Base-by-base conservation (phyloP, 83 land plant species). In the Diphasiastrum complanatum region DNA sequence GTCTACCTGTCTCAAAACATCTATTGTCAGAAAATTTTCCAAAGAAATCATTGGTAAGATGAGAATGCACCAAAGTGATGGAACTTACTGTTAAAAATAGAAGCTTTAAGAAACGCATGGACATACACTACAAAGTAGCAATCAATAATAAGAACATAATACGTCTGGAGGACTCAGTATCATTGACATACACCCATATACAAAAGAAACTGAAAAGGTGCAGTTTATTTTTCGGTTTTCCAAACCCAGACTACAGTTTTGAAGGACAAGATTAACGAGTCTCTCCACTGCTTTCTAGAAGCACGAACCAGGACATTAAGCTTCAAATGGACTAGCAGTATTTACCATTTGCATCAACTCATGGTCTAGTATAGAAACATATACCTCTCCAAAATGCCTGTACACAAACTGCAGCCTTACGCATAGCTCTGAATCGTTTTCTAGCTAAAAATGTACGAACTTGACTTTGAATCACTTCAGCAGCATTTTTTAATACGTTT, bases 381-480 rank as follows among this genome's bases (percentile, higher is more conserved):
- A 34, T 27, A 87, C 93, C 93, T 66, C 83, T 68, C 50, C 83
- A 83, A 45, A 43, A 75, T 27, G 83, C 64, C 63, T 87, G 93
- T 55, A 87, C 71, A 32, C 45, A 33, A 19, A 77, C 25, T 41
- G 93, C 85, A 40, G 85, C 83, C 23, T 5, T 50, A 2, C 76
- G 63, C 35, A 22, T 57, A n/a, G 55, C 32, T 6, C 72, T 36
- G 53, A 77, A 87, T n/a, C 72, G 75, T 56, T 61, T 78, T 33
- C 60, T 71, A 3, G 85, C 83, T 62, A 81, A 45, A 65, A 40
- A 84, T 57, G 85, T 79, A 32, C 83, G 63, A 0, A 74, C 79
- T 11, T 66, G 61, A 22, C 79, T 51, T 46, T 83, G 93, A 47
- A 87, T 67, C 14, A 49, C 36, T 52, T 65, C 81, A 41, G 93